Conservation (phyloP, 2,329 filamentous ascomycete genomes). For the Bipolaris oryzae region DNA sequence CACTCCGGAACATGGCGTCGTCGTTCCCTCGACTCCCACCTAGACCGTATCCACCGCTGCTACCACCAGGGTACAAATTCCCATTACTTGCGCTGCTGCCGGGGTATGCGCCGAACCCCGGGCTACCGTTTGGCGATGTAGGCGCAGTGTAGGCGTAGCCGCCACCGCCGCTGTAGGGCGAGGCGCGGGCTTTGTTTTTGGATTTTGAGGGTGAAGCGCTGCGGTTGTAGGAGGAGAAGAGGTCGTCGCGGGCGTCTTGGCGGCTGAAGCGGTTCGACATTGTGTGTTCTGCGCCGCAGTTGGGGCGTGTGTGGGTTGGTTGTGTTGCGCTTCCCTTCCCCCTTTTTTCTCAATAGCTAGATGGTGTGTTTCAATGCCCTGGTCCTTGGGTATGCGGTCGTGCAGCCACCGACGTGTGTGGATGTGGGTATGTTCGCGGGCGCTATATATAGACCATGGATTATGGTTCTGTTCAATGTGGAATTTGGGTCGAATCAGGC, state of each 20-base stretch:
- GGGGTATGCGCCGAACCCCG: slow-evolving; percentile 47
- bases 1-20: slow-evolving; percentile 39
- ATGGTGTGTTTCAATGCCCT: background rate
- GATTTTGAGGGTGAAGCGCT: slow-evolving; percentile 47
- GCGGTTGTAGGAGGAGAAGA: slow-evolving; percentile 51
- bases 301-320: too few relatives aligned
- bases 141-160: slow-evolving; percentile 23
- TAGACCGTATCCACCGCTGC: slow-evolving; percentile 11
- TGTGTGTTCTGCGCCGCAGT: slow-evolving; percentile 1
- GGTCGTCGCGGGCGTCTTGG: slow-evolving; percentile 42
- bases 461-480: background rate
- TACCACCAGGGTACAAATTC: slow-evolving; percentile 18
- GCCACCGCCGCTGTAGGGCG: slow-evolving; percentile 29
- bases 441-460: background rate
- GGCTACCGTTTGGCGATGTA: slow-evolving; percentile 4
- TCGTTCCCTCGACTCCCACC: background rate
- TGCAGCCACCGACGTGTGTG: background rate
- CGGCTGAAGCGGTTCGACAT: slow-evolving; percentile 42
- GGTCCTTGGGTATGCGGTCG: background rate
- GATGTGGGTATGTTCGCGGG: background rate
- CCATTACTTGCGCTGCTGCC: slow-evolving; percentile 17
- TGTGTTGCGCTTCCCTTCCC: background rate
- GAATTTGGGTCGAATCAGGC: background rate
- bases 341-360: background rate
- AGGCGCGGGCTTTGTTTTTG: slow-evolving; percentile 30